phyloP scores from a whole-genome alignment of 352 stramenopile genomes.

The Plasmopara halstedii region DNA sequence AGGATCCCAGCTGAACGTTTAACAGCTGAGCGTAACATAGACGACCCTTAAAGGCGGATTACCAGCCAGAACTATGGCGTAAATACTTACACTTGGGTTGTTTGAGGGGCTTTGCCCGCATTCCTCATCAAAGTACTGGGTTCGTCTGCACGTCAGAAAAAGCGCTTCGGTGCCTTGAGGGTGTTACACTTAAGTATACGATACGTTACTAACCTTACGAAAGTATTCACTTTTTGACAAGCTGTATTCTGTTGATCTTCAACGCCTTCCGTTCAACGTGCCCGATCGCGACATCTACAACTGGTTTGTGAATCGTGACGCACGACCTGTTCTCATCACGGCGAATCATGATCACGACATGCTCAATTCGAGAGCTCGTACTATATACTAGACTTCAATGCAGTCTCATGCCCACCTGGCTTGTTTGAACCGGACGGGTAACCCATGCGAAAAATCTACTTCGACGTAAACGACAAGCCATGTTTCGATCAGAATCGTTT shows the following conservation, averaged over 20 bases:
- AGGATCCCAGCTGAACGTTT: not conserved
- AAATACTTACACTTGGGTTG: not conserved
- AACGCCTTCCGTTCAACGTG: not conserved
- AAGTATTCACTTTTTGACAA: not conserved
- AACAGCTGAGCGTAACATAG: not conserved
- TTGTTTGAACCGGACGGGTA: not conserved
- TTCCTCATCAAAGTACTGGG: not conserved
- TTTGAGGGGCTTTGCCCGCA: not conserved
- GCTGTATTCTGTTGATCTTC: not conserved
- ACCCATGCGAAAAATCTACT: not conserved
- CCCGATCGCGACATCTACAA: not conserved
- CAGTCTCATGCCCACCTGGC: not conserved
- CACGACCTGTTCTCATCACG: not conserved
- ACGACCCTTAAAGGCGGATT: not conserved
- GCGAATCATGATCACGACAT: not conserved
- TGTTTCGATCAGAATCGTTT: not conserved
- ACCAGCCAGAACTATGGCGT: not conserved
- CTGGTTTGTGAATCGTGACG: not conserved
- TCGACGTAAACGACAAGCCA: not conserved
- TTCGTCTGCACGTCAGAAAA: not conserved
- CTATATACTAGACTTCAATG: not conserved
- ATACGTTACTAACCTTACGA: not conserved
- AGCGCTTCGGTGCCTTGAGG: not conserved
- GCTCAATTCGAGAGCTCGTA: not conserved
- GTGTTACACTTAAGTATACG: not conserved